Evolutionary conservation across 2,329 filamentous ascomycete species (phyloP), one percentile per base, ranked within the genome.

Genomic region (Pyrenophora teres): DNA sequence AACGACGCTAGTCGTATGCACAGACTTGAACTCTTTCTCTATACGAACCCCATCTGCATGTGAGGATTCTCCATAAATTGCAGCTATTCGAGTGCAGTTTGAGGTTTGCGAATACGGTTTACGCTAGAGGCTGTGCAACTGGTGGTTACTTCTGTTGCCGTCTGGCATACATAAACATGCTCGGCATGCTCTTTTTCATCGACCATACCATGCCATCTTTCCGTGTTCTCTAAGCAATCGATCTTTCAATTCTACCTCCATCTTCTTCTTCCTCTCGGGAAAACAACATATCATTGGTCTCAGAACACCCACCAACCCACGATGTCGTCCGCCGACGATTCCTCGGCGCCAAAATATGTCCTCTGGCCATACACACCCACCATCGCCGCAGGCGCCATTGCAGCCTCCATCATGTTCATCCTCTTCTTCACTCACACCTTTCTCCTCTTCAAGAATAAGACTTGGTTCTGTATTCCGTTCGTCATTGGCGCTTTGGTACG

Each of bases 401-500:
- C 80, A 44, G 65, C 73, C 12, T 54, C 77, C n/a, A 64, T 84
- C 6, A 85, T 84, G 62, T 52, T 65, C 16, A 40, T 76, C 5
- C 61, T 76, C 5, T 79, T 81, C 2, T 41, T 62, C 1, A 56
- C 70, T 1, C 81, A 84, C 52, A 50, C 61, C 0, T 79, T 70
- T 51, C 75, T 76, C 18, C 71, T 82, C 15, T 60, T 74, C 16
- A 76, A 69, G 21, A 74, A 74, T 2, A 69, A 74, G 30, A 77
- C 75, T 9, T 82, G 80, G 76, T 84, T 81, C 58, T 82, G 81
- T 46, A 72, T 77, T 3, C 74, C 78, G 0, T 77, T 83, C 40
- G 63, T 79, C 12, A 62, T 81, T 3, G 81, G 81, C 2, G 78
- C 77, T 2, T 35, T 77, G 12, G 52, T 52, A 50, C 3, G 50